Conservation (phyloP, 176 grass and related monocot genomes). For the Eragrostis curvula region DNA sequence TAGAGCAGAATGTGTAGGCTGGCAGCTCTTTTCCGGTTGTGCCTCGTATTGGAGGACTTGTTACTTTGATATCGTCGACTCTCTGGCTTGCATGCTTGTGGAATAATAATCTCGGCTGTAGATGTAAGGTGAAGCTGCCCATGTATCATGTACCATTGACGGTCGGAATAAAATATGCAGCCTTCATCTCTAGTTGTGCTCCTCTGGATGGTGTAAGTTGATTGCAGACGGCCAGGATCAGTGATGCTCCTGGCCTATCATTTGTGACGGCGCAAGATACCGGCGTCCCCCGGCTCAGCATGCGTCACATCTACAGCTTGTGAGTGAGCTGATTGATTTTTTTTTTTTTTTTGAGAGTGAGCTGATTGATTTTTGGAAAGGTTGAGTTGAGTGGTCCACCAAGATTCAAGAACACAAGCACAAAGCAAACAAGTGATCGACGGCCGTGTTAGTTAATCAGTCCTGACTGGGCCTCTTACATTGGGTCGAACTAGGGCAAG, state of each 20-base stretch:
- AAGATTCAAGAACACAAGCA: too few relatives aligned
- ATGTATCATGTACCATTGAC: conserved; percentile 20
- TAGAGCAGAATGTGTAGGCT: conserved; percentile 23
- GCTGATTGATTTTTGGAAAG: too few relatives aligned
- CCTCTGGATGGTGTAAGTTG: too few relatives aligned
- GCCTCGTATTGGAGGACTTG: neutral
- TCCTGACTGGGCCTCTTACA: neutral
- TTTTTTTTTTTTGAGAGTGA: too few relatives aligned
- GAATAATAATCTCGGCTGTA: neutral
- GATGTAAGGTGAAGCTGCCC: conserved; percentile 11
- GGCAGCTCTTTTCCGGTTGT: neutral
- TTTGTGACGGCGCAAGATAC: too few relatives aligned
- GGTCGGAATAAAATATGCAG: conserved; percentile 20
- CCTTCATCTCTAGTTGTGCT: neutral
- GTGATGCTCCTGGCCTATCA: too few relatives aligned
- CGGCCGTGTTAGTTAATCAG: neutral
- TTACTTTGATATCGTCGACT: neutral
- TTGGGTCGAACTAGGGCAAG: neutral
- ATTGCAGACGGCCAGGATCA: too few relatives aligned
- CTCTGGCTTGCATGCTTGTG: neutral
- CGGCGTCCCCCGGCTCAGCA: neutral
- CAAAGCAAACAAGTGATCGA: too few relatives aligned
- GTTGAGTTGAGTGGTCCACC: too few relatives aligned
- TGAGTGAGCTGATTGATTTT: too few relatives aligned
- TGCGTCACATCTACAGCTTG: neutral